A percentile compares a stretch with the other conserved stretches of the same genome.
phyloP scores from a whole-genome alignment of 2,329 filamentous ascomycete species.

The Colletotrichum lupini region DNA sequence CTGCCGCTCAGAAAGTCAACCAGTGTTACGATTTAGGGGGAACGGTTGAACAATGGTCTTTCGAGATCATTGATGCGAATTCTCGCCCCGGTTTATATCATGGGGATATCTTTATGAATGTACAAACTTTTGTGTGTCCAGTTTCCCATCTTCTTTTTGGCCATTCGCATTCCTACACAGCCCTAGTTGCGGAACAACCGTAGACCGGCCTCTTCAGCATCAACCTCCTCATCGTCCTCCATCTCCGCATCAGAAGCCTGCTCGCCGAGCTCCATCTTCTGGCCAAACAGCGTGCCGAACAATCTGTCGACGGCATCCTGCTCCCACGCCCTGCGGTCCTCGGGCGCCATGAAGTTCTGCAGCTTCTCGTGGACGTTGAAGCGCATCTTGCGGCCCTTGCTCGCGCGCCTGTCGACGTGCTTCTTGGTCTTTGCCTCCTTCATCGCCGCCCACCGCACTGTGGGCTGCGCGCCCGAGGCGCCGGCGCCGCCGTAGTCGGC shows the following conservation, averaged over 20 bases:
- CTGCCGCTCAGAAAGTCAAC: slow-evolving; percentile 36
- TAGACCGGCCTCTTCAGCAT: slow-evolving; percentile 64
- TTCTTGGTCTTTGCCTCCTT: slow-evolving; percentile 85
- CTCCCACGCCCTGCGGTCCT: slow-evolving; percentile 85
- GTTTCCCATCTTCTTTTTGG: background rate
- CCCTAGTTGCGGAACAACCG: slow-evolving; percentile 61
- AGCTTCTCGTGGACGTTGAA: slow-evolving; percentile 97
- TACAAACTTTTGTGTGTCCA: background rate
- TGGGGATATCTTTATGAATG: slow-evolving; percentile 29
- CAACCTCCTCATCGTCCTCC: slow-evolving; percentile 56
- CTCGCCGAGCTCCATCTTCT: slow-evolving; percentile 71
- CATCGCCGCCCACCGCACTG: slow-evolving; percentile 73
- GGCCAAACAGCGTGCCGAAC: slow-evolving; percentile 80
- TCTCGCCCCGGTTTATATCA: background rate
- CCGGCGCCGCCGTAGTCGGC: slow-evolving; percentile 65
- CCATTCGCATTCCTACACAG: background rate
- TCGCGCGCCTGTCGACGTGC: slow-evolving; percentile 91
- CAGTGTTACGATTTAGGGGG: background rate
- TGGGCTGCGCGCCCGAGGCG: slow-evolving; percentile 56
- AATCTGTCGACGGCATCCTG: slow-evolving; percentile 81
- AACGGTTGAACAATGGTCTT: too few species aligned
- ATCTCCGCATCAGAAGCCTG: slow-evolving; percentile 61
- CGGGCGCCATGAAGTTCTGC: slow-evolving; percentile 97
- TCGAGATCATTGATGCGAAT: too few species aligned
- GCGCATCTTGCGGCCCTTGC: slow-evolving; percentile 92